Percentiles rank a stretch among this genome's conserved stretches.
These are phyloP conservation scores for Macrophomina tecta DNA, from an alignment of 2,329 filamentous ascomycete genomes.

Conservation along the genomic window DNA sequence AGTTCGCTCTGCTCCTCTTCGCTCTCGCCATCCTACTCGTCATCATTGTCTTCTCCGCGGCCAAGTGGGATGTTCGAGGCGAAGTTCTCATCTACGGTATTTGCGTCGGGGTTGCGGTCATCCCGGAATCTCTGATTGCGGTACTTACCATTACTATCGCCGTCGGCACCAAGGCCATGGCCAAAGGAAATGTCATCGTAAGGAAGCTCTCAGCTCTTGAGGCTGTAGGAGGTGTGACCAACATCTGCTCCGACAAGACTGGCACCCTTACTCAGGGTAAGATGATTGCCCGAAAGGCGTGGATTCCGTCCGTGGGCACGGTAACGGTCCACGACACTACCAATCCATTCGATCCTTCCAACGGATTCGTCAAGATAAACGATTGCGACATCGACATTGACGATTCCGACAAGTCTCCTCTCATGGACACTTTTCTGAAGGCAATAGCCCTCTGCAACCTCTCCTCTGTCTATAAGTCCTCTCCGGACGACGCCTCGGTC, in stretches of 20 bases:
- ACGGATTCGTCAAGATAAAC: slow-evolving; percentile 42
- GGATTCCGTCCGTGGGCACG: slow-evolving; percentile 44
- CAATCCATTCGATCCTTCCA: slow-evolving; percentile 44
- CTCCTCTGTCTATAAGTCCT: slow-evolving; percentile 39
- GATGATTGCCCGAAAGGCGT: slow-evolving; percentile 47
- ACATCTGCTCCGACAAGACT: slow-evolving; percentile 46
- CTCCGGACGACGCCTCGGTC: slow-evolving; percentile 15
- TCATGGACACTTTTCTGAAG: slow-evolving; percentile 41
- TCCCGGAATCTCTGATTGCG: slow-evolving; percentile 54
- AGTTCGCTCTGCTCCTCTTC: slow-evolving; percentile 83
- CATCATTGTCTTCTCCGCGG: slow-evolving; percentile 71
- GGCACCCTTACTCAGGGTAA: slow-evolving; percentile 49
- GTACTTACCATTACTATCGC: slow-evolving; percentile 69
- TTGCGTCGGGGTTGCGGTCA: slow-evolving; percentile 54
- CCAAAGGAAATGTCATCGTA: slow-evolving; percentile 48
- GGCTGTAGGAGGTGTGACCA: slow-evolving; percentile 48
- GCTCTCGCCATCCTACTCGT: slow-evolving; percentile 73
- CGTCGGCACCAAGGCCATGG: slow-evolving; percentile 50
- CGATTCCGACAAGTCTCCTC: slow-evolving; percentile 33
- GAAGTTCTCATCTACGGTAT: slow-evolving; percentile 57
- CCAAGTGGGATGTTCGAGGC: slow-evolving; percentile 51
- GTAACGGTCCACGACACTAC: slow-evolving; percentile 43
- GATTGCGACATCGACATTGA: slow-evolving; percentile 37
- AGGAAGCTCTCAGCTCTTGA: slow-evolving; percentile 48
- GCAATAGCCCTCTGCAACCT: slow-evolving; percentile 49